These are phyloP conservation scores for Ascochyta pisi DNA, from an alignment of 2,329 filamentous ascomycete species.

Conservation along the genomic window DNA sequence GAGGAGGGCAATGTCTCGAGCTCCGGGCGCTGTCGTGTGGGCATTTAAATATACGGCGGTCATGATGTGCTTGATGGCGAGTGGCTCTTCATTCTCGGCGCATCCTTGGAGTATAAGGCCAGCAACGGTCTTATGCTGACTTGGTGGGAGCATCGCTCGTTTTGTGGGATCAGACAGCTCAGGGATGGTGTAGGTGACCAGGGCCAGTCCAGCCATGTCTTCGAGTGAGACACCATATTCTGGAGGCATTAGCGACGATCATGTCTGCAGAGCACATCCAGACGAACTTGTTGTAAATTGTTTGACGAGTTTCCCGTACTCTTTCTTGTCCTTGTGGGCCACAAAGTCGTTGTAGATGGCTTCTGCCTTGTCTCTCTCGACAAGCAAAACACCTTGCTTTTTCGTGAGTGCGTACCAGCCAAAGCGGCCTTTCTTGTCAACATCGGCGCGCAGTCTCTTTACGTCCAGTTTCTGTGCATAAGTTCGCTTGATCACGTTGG, in stretches of 20 bases:
- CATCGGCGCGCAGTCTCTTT: constrained; percentile 25
- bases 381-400: constrained; percentile 24
- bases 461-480: constrained; percentile 31
- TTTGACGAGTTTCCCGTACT: constrained; percentile 17
- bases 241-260: constrained; percentile 21
- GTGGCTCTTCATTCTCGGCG: constrained; percentile 34
- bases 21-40: constrained; percentile 12
- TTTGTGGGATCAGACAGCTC: constrained; percentile 29
- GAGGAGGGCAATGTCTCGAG: constrained; percentile 23
- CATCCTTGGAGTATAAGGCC: constrained; percentile 36
- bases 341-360: constrained; percentile 37
- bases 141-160: constrained; percentile 32
- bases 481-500: constrained; percentile 5
- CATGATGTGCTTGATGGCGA: constrained; percentile 39
- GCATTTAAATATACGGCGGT: constrained; percentile 32
- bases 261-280: neutral
- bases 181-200: constrained; percentile 35
- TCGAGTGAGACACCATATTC: constrained; percentile 32
- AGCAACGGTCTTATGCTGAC: constrained; percentile 29
- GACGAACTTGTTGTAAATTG: constrained; percentile 9
- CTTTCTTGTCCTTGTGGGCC: constrained; percentile 24
- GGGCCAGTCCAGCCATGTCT: constrained; percentile 35
- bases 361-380: constrained; percentile 25
- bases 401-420: constrained; percentile 30
- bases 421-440: constrained; percentile 30